Conservation (phyloP, 1,284 basidiomycete species). For the Sparassis latifolia region DNA sequence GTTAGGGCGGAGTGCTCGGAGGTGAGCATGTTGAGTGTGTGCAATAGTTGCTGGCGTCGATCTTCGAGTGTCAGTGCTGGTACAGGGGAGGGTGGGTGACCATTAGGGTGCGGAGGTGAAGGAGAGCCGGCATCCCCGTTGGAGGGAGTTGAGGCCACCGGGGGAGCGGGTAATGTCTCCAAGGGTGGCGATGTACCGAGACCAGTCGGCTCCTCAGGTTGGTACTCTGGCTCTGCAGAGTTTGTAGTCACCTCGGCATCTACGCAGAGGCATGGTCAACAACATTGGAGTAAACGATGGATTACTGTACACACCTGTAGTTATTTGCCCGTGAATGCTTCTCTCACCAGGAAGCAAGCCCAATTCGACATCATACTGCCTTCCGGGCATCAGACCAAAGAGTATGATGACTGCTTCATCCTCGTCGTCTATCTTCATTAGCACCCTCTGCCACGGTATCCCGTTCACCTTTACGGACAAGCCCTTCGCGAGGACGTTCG, state of each 20-base stretch:
- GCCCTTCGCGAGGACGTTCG: slow-evolving; percentile 63
- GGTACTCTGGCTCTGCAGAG: too few relatives aligned
- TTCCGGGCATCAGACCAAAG: slow-evolving; percentile 72
- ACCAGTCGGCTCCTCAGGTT: too few relatives aligned
- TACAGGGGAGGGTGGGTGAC: slow-evolving; percentile 4
- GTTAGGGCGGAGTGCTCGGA: slow-evolving; percentile 56
- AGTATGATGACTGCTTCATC: slow-evolving; percentile 79
- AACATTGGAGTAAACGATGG: too few relatives aligned
- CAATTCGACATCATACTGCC: slow-evolving; percentile 76
- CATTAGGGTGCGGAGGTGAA: slow-evolving; percentile 6
- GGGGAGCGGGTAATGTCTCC: background rate
- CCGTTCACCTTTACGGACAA: slow-evolving; percentile 74
- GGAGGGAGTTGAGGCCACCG: background rate
- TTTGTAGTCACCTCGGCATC: too few relatives aligned
- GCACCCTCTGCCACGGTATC: slow-evolving; percentile 65
- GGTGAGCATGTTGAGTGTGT: slow-evolving; percentile 47
- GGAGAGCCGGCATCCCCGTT: background rate
- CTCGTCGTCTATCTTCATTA: slow-evolving; percentile 64
- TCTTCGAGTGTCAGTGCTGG: slow-evolving; percentile 46
- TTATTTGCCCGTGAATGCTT: slow-evolving; percentile 49
- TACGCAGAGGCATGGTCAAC: too few relatives aligned
- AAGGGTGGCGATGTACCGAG: too few relatives aligned
- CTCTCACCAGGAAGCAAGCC: slow-evolving; percentile 59
- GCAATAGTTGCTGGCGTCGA: slow-evolving; percentile 51
- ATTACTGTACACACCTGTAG: slow-evolving; percentile 41